Conservation (phyloP, 805 yeast genomes). For the Wickerhamiella siamensis region DNA sequence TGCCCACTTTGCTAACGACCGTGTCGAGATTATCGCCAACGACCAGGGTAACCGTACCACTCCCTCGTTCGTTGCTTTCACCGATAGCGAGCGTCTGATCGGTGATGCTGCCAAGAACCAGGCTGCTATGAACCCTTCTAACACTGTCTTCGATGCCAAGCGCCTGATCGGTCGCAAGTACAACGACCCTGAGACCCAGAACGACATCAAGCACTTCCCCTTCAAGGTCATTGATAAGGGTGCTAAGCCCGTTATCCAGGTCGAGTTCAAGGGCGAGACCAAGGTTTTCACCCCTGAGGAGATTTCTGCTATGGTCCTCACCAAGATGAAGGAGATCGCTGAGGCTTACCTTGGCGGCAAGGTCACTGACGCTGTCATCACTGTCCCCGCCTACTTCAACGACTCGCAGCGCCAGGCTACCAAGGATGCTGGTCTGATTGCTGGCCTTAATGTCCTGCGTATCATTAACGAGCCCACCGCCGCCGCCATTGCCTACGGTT, state of each 20-base stretch:
- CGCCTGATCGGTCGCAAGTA: constrained; percentile 83
- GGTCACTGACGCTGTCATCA: constrained; percentile 85
- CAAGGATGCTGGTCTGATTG: constrained; percentile 93
- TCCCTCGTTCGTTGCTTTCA: constrained; percentile 92
- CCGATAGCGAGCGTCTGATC: constrained; percentile 85
- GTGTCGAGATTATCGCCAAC: constrained; percentile 91
- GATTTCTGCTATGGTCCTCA: constrained; percentile 81
- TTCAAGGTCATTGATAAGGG: constrained; percentile 62
- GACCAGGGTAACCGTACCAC: constrained; percentile 99
- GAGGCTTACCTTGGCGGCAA: constrained; percentile 75
- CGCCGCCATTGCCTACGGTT: constrained; percentile 98
- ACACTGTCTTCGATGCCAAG: constrained; percentile 92
- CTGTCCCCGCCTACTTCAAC: constrained; percentile 95
- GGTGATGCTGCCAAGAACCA: constrained; percentile 99
- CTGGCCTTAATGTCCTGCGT: constrained; percentile 88
- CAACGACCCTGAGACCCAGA: constrained; percentile 61
- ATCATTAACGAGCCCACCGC: constrained; percentile 97
- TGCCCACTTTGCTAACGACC: constrained; percentile 69
- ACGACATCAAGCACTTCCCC: constrained; percentile 79
- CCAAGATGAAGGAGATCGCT: constrained; percentile 88
- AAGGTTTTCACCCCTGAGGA: constrained; percentile 88
- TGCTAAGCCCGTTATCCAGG: constrained; percentile 80
- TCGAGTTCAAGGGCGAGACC: constrained; percentile 75
- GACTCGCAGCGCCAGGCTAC: constrained; percentile 98
- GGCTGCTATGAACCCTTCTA: constrained; percentile 89